A percentile compares a stretch with the other conserved stretches of the same genome.
These are phyloP conservation scores for Barbatosphaeria neglecta DNA, from an alignment of 495 filamentous ascomycete genomes.

Conservation along the genomic window DNA sequence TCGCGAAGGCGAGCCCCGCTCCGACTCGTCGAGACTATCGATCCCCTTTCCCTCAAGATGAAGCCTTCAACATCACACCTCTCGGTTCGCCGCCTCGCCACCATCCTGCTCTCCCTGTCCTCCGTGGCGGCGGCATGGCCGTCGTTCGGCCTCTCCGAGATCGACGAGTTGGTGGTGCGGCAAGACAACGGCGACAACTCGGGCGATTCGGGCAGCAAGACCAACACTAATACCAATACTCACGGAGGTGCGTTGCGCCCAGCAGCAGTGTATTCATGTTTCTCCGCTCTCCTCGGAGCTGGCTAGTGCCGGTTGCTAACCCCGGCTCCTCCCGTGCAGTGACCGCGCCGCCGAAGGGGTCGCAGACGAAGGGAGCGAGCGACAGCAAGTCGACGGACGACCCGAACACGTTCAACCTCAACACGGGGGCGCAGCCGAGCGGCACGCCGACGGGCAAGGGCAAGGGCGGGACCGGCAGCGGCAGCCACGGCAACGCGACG, in stretches of 20 bases:
- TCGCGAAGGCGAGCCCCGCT: neutral
- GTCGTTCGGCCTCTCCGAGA: constrained; percentile 21
- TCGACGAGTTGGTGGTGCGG: constrained; percentile 25
- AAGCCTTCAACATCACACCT: constrained; percentile 3
- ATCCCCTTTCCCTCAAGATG: constrained; percentile 15
- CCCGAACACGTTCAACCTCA: constrained; percentile 15
- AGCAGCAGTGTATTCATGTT: neutral
- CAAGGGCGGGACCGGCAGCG: neutral
- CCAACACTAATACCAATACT: constrained; percentile 9
- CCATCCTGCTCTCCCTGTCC: constrained; percentile 22
- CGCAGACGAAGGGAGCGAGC: neutral
- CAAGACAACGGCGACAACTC: constrained; percentile 15
- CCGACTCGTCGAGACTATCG: neutral
- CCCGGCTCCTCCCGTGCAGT: neutral
- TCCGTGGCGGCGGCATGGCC: constrained; percentile 19
- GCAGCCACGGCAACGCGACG: constrained; percentile 9
- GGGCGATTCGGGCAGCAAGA: neutral
- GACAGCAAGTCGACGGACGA: constrained; percentile 3
- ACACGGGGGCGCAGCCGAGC: constrained; percentile 16
- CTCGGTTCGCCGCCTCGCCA: constrained; percentile 17
- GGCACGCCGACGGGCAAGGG: constrained; percentile 2
- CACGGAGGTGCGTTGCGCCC: too few relatives aligned
- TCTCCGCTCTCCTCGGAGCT: neutral
- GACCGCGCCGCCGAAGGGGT: neutral
- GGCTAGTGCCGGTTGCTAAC: neutral